These are phyloP conservation scores for Gymnopilus junonius DNA, from an alignment of 768 basidiomycete genomes.

Conservation along the genomic window DNA sequence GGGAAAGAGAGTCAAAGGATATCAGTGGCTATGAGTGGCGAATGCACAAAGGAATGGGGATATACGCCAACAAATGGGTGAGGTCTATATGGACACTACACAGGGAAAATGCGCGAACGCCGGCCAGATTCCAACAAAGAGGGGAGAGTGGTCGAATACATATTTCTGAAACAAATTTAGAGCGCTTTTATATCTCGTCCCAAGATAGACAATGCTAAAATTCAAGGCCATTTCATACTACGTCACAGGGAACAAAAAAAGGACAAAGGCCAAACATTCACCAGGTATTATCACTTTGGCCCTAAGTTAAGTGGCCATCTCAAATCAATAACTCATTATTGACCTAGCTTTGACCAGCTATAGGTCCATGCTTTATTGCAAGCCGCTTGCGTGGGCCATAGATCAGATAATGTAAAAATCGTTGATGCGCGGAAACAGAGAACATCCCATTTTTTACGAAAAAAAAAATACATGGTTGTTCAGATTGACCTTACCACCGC, in stretches of 20 bases:
- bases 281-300: neutral
- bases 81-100: too few species aligned
- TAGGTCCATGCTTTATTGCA: neutral
- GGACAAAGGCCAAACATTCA: neutral
- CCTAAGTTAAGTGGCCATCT: neutral
- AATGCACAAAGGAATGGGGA: too few species aligned
- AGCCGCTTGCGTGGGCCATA: too few species aligned
- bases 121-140: too few species aligned
- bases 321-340: neutral
- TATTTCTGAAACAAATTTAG: neutral
- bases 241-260: neutral
- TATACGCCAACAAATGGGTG: too few species aligned
- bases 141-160: neutral
- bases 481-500: neutral
- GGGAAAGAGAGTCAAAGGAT: too few species aligned
- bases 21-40: too few species aligned
- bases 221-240: neutral
- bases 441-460: too few species aligned
- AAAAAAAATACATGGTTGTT: too few species aligned
- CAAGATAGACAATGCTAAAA: neutral
- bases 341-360: neutral
- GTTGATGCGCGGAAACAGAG: neutral
- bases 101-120: too few species aligned
- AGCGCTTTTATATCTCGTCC: neutral
- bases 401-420: neutral